Percentiles rank a stretch among this genome's conserved stretches.
These are phyloP conservation scores for Clausena lansium DNA, from an alignment of 345 rosid species.

Conservation along the genomic window DNA sequence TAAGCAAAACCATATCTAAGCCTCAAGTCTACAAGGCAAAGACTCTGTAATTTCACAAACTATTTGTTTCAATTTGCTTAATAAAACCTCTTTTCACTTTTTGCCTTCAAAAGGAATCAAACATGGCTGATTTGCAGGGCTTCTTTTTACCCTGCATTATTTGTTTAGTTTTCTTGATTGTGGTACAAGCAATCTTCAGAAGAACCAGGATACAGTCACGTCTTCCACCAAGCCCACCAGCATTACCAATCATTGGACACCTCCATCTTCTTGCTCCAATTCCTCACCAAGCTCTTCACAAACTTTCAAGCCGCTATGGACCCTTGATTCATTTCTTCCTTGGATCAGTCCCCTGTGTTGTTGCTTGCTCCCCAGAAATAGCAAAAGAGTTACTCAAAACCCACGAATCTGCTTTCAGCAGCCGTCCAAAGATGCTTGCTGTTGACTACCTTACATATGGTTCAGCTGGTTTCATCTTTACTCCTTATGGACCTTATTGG, in stretches of 20 bases:
- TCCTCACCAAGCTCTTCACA: constrained; percentile 23
- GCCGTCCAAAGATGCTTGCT: constrained; percentile 36
- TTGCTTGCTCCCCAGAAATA: constrained; percentile 56
- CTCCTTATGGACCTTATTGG: constrained; percentile 67
- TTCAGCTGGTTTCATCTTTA: constrained; percentile 47
- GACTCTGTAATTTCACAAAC: neutral
- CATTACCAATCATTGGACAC: constrained; percentile 45
- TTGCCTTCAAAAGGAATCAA: too few relatives aligned
- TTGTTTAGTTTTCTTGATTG: neutral
- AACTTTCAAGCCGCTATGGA: constrained; percentile 49
- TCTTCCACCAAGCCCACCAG: constrained; percentile 48
- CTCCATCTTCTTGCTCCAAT: constrained; percentile 36
- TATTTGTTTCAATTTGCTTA: neutral
- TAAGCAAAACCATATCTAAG: neutral
- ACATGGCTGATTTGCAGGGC: neutral
- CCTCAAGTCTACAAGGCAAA: neutral
- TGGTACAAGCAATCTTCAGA: neutral
- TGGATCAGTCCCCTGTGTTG: constrained; percentile 53
- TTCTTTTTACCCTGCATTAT: neutral
- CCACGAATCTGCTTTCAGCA: constrained; percentile 43
- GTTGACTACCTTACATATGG: constrained; percentile 57
- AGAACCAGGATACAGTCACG: neutral
- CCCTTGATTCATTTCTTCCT: constrained; percentile 54
- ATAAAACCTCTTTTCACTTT: too few relatives aligned
- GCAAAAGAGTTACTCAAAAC: constrained; percentile 67